Conservation (phyloP, 78 protist genomes). For the Chrysochromulina parva region DNA sequence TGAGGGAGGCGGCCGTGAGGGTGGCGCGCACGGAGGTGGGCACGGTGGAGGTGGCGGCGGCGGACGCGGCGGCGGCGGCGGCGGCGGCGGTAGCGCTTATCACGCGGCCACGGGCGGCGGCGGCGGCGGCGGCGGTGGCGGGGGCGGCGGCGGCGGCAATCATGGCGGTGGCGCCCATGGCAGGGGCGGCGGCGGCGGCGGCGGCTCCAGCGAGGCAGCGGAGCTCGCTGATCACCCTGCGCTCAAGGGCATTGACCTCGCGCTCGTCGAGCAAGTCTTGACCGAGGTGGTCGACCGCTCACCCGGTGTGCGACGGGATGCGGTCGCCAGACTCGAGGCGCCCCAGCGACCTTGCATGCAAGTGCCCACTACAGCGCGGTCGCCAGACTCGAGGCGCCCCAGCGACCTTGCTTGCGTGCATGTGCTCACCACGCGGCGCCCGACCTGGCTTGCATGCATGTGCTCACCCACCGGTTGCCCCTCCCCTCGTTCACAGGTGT, state of each 20-base stretch:
- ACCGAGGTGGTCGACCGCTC: neutral
- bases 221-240: neutral
- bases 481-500: neutral
- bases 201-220: neutral
- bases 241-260: conserved; percentile 23
- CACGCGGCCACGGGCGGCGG: too few relatives aligned
- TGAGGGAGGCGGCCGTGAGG: too few relatives aligned
- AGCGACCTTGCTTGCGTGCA: too few relatives aligned
- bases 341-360: too few relatives aligned
- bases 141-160: neutral
- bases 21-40: neutral
- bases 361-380: too few relatives aligned
- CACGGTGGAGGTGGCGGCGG: neutral
- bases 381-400: too few relatives aligned
- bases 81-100: neutral
- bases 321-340: neutral
- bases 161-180: too few relatives aligned
- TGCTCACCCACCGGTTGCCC: too few relatives aligned
- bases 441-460: too few relatives aligned
- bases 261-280: conserved; percentile 13
- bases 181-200: neutral
- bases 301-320: neutral
- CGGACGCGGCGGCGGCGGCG: neutral
- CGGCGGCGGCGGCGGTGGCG: neutral
- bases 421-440: too few relatives aligned